Conservation (phyloP, 805 yeast genomes). For the Diddensiella santjacobensis region DNA sequence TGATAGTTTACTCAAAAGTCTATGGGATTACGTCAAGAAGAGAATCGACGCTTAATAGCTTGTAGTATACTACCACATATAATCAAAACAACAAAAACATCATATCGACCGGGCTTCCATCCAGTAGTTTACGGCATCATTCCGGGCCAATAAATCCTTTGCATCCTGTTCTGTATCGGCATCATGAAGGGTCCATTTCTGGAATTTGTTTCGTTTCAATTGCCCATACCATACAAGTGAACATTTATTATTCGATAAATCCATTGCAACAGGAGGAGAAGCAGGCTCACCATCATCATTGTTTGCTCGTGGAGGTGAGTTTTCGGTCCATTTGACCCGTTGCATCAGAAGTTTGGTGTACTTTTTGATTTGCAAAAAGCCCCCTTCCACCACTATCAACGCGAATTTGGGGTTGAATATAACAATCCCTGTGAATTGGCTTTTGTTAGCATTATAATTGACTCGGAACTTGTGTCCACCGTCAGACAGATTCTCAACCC, state of each 20-base stretch:
- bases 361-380: slow-evolving; percentile 54
- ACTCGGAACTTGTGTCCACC: slow-evolving; percentile 70
- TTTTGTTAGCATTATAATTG: slow-evolving; percentile 75
- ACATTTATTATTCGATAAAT: slow-evolving; percentile 45
- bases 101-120: slow-evolving; percentile 31
- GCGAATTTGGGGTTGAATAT: slow-evolving; percentile 38
- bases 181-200: slow-evolving; percentile 64
- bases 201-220: slow-evolving; percentile 49
- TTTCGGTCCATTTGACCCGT: slow-evolving; percentile 69
- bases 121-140: slow-evolving; percentile 60
- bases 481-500: slow-evolving; percentile 50
- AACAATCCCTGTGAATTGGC: slow-evolving; percentile 57
- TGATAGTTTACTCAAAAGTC: slow-evolving; percentile 80
- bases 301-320: slow-evolving; percentile 35
- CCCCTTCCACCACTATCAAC: slow-evolving; percentile 73
- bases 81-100: neutral
- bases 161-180: slow-evolving; percentile 52
- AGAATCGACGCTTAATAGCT: slow-evolving; percentile 35
- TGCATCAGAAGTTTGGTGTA: slow-evolving; percentile 57
- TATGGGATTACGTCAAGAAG: slow-evolving; percentile 91
- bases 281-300: slow-evolving; percentile 18
- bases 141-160: slow-evolving; percentile 44
- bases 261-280: slow-evolving; percentile 27
- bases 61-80: neutral
- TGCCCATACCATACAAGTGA: slow-evolving; percentile 69